Conservation (phyloP, 2,329 filamentous ascomycete species). For the Macroventuria anomochaeta region DNA sequence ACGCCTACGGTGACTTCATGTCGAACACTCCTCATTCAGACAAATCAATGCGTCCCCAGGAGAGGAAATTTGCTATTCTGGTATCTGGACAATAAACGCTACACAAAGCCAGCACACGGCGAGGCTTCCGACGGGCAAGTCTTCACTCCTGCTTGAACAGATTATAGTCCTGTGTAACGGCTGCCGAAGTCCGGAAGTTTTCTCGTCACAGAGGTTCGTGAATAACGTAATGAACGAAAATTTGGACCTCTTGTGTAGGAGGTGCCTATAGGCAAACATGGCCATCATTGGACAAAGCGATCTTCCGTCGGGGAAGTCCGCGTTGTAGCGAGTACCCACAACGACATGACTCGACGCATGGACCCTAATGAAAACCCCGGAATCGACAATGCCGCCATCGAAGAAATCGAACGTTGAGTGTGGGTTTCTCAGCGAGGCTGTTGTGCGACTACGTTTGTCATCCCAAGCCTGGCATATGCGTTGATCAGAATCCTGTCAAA, state of each 20-base stretch:
- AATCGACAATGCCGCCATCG: constrained; percentile 2
- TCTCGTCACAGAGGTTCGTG: neutral
- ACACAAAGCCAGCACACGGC: too few relatives aligned
- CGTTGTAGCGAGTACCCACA: constrained; percentile 14
- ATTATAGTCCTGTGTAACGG: neutral
- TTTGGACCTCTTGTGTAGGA: neutral
- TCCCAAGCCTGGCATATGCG: neutral
- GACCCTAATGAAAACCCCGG: constrained; percentile 12
- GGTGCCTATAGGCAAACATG: constrained; percentile 5
- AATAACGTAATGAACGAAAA: constrained; percentile 8
- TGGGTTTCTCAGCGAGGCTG: neutral
- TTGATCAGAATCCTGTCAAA: neutral
- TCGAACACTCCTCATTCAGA: too few relatives aligned
- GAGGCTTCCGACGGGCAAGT: neutral
- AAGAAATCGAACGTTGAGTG: constrained; percentile 8
- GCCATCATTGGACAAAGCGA: constrained; percentile 4
- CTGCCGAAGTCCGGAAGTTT: neutral
- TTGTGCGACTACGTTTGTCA: neutral
- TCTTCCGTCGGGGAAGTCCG: constrained; percentile 18
- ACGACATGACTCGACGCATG: constrained; percentile 8
- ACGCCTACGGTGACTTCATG: too few relatives aligned
- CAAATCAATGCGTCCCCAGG: too few relatives aligned
- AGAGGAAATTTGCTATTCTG: too few relatives aligned
- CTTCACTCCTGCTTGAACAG: neutral
- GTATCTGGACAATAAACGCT: too few relatives aligned